A percentile compares a stretch with the other conserved stretches of the same genome.
These are phyloP conservation scores for Polygonum aviculare DNA, from an alignment of 148 eudicot species.

Conservation along the genomic window DNA sequence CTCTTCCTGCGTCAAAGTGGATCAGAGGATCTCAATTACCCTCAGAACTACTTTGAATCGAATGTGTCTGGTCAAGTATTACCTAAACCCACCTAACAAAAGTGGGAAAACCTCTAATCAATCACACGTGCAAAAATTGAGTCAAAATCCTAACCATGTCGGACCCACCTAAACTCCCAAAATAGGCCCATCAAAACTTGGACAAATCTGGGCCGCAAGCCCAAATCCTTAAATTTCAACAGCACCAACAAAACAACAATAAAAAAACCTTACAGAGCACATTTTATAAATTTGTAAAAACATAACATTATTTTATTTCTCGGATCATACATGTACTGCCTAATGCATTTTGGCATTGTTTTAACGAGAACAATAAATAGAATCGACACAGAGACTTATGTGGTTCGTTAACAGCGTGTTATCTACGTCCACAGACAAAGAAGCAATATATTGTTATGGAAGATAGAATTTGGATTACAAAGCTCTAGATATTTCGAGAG, in stretches of 20 bases:
- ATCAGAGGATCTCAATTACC: no score
- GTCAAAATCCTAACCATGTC: neutral
- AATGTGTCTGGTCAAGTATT: neutral
- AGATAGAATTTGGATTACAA: no score
- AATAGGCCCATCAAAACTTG: neutral
- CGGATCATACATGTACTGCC: neutral
- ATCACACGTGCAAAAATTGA: neutral
- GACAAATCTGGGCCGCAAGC: neutral
- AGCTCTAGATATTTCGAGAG: no score
- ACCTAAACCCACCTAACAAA: neutral
- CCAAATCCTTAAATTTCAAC: neutral
- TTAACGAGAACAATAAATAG: no score
- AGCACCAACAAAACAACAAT: neutral
- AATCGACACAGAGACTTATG: no score
- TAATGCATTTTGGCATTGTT: neutral
- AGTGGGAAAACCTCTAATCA: neutral
- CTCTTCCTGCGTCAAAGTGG: no score
- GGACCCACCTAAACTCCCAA: neutral
- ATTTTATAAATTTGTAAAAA: neutral
- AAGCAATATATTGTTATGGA: no score
- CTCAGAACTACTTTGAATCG: no score
- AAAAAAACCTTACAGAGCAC: neutral
- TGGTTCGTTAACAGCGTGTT: no score
- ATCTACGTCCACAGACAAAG: no score
- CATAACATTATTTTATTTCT: neutral